phyloP scores from a whole-genome alignment of 495 filamentous ascomycete species.

The Chaetomidium leptoderma region DNA sequence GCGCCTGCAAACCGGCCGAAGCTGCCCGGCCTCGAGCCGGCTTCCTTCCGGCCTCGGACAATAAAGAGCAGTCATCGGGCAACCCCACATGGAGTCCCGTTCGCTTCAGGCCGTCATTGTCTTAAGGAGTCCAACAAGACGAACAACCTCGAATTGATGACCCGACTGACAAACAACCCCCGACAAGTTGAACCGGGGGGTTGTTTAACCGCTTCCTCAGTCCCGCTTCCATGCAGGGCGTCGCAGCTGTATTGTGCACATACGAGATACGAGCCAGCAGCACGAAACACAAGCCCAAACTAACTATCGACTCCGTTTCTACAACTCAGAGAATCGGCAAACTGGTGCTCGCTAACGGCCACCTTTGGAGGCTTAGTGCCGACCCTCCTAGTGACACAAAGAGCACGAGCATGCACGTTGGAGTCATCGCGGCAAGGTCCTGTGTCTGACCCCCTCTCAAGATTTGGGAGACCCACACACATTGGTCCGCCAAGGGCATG shows the following conservation, averaged over 20 bases:
- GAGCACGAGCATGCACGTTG: neutral
- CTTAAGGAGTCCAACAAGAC: no score
- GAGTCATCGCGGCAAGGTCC: no score
- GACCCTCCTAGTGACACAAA: no score
- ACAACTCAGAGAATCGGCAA: neutral
- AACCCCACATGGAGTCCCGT: no score
- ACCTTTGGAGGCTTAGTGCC: conserved; percentile 13
- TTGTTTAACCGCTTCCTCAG: neutral
- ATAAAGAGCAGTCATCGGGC: no score
- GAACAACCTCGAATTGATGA: neutral
- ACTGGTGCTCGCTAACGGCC: neutral
- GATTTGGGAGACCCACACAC: neutral
- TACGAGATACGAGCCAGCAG: neutral
- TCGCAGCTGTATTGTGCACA: neutral
- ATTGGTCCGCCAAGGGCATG: neutral
- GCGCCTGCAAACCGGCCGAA: neutral
- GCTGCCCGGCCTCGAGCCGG: neutral
- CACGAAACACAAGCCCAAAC: no score
- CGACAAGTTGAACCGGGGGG: no score
- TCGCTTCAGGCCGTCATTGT: no score
- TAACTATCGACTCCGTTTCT: neutral
- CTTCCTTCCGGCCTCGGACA: neutral
- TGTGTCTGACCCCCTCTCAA: no score
- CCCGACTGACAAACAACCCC: neutral
- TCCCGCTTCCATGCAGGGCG: neutral